Evolutionary conservation across 129 eudicot species (phyloP).

Genomic region (Rutidosis leptorrhynchoides): DNA sequence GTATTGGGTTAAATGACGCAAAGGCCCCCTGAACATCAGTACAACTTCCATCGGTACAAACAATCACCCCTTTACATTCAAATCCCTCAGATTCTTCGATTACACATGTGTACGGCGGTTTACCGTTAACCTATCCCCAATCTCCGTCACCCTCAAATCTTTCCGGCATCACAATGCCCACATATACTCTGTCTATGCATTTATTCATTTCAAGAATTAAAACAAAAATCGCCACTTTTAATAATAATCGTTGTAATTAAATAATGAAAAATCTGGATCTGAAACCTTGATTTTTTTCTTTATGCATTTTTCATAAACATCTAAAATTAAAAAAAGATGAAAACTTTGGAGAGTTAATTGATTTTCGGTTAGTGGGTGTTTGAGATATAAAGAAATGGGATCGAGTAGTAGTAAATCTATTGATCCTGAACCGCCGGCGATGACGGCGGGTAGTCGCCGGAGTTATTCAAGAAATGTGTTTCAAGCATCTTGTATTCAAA

Average conservation of each 20-base stretch:
- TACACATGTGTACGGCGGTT: constrained; percentile 19
- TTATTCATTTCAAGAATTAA: not conserved
- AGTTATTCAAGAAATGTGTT: constrained; percentile 51
- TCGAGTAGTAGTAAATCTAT: constrained; percentile 61
- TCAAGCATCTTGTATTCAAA: constrained; percentile 55
- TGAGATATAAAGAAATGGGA: constrained; percentile 49
- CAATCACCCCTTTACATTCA: constrained; percentile 19
- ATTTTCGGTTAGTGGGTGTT: constrained; percentile 6
- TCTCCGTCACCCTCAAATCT: constrained; percentile 14
- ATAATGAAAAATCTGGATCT: constrained; percentile 28
- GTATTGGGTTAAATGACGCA: constrained; percentile 17
- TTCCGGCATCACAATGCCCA: constrained; percentile 17
- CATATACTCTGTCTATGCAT: constrained; percentile 6
- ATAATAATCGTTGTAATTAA: not conserved
- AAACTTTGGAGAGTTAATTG: not conserved
- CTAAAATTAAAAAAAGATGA: constrained; percentile 10
- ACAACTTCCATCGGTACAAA: constrained; percentile 3
- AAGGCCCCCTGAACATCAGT: constrained; percentile 14
- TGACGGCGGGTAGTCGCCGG: constrained; percentile 36
- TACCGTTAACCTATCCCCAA: constrained; percentile 3
- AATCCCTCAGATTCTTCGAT: constrained; percentile 23
- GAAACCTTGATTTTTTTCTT: constrained; percentile 3
- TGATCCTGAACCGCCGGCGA: constrained; percentile 36
- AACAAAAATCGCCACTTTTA: not conserved
- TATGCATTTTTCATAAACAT: not conserved